Percentiles rank a stretch among this genome's conserved stretches.
phyloP scores from a whole-genome alignment of 805 yeast species.

The Myxozyma sirexii region DNA sequence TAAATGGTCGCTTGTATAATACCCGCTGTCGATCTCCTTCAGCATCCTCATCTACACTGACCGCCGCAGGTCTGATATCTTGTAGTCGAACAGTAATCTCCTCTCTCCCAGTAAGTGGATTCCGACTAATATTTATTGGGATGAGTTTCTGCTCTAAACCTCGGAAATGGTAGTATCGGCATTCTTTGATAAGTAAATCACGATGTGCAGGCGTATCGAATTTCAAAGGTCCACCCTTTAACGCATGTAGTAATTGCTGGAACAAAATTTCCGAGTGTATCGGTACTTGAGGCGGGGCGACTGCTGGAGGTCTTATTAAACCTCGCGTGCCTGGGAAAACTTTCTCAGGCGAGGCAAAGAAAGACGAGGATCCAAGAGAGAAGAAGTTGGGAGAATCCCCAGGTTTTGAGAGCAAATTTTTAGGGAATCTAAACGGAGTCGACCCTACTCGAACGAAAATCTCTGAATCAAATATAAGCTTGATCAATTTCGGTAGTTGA shows the following conservation, averaged over 20 bases:
- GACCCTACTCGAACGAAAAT: slow-evolving; percentile 63
- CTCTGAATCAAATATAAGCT: slow-evolving; percentile 55
- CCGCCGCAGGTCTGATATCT: slow-evolving; percentile 46
- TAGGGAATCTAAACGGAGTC: slow-evolving; percentile 60
- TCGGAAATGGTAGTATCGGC: slow-evolving; percentile 73
- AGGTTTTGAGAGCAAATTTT: slow-evolving; percentile 53
- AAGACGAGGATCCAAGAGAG: slow-evolving; percentile 58
- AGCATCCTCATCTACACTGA: not conserved
- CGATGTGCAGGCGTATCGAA: slow-evolving; percentile 60
- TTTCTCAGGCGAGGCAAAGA: slow-evolving; percentile 55
- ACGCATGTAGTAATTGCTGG: slow-evolving; percentile 54
- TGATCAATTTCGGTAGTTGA: slow-evolving; percentile 59
- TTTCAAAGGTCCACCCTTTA: slow-evolving; percentile 57
- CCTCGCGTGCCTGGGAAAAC: slow-evolving; percentile 44
- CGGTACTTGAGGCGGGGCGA: slow-evolving; percentile 57
- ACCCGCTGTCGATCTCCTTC: slow-evolving; percentile 2
- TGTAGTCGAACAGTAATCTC: slow-evolving; percentile 59
- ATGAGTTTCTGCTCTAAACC: slow-evolving; percentile 73
- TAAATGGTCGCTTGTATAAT: slow-evolving; percentile 32
- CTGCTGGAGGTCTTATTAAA: slow-evolving; percentile 77
- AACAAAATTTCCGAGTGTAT: slow-evolving; percentile 59
- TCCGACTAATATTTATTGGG: slow-evolving; percentile 52
- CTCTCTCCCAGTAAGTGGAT: slow-evolving; percentile 55
- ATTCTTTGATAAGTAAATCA: slow-evolving; percentile 61
- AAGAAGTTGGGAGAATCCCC: slow-evolving; percentile 84